Evolutionary conservation across 2,329 filamentous ascomycete species (phyloP).

Genomic region (Elsinoe australis): DNA sequence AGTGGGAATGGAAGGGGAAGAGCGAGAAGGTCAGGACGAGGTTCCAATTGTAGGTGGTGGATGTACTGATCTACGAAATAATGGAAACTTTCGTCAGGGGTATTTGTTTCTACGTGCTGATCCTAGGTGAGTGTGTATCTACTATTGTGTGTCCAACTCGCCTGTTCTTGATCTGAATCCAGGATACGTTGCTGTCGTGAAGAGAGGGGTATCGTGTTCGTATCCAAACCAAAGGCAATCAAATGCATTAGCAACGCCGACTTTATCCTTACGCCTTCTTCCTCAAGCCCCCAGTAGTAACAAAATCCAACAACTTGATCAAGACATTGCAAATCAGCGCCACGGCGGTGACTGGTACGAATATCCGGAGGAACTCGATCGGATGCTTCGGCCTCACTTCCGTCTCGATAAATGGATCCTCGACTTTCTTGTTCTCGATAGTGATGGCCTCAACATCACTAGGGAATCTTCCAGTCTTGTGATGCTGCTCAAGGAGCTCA

Average conservation of each 20-base stretch:
- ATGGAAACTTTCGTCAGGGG: too few species aligned
- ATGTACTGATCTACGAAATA: background rate
- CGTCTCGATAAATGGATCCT: slow-evolving; percentile 41
- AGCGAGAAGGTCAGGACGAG: slow-evolving; percentile 92
- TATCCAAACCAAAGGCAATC: background rate
- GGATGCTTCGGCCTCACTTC: slow-evolving; percentile 36
- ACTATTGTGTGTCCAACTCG: background rate
- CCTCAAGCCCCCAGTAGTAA: slow-evolving; percentile 15
- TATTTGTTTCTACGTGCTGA: too few species aligned
- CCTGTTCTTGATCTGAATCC: background rate
- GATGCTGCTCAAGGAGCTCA: slow-evolving; percentile 70
- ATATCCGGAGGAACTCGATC: slow-evolving; percentile 39
- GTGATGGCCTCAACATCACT: slow-evolving; percentile 45
- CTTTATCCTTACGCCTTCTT: background rate
- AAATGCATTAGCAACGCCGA: background rate
- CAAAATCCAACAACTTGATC: slow-evolving; percentile 28
- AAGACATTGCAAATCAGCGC: slow-evolving; percentile 30
- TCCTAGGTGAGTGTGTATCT: background rate
- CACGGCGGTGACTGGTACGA: slow-evolving; percentile 34
- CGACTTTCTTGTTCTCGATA: slow-evolving; percentile 28
- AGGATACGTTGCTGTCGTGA: slow-evolving; percentile 6
- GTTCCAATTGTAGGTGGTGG: slow-evolving; percentile 65
- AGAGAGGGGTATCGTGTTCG: slow-evolving; percentile 9
- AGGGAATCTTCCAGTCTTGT: slow-evolving; percentile 70
- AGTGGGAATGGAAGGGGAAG: slow-evolving; percentile 94